A percentile compares a stretch with the other conserved stretches of the same genome.
Conservation (phyloP, 306 rosid species). For the Bauhinia variegata region DNA sequence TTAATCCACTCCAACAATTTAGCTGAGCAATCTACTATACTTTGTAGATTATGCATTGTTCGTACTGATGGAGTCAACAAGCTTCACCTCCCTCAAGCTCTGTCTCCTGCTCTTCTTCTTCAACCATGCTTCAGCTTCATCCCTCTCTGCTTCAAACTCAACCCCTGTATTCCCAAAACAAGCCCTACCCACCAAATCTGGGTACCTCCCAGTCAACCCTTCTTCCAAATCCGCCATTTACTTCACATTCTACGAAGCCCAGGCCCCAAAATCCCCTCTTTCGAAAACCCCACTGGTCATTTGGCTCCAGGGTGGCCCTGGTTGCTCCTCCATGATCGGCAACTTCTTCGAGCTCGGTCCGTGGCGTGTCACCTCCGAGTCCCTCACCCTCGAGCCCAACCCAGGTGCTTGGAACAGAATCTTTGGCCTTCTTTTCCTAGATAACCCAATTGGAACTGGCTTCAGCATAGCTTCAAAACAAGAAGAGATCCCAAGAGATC, state of each 20-base stretch:
- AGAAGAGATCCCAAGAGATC: constrained; percentile 70
- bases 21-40: too few relatives aligned
- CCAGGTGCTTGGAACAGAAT: constrained; percentile 71
- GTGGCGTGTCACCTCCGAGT: constrained; percentile 56
- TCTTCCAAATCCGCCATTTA: constrained; percentile 64
- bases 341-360: constrained; percentile 87
- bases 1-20: too few relatives aligned
- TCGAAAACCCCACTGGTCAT: constrained; percentile 75
- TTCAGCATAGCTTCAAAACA: constrained; percentile 64
- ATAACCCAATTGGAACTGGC: constrained; percentile 80
- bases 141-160: constrained; percentile 12
- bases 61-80: constrained; percentile 12
- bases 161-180: constrained; percentile 44
- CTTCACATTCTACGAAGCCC: constrained; percentile 84
- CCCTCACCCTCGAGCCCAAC: constrained; percentile 51
- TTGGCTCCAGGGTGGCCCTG: constrained; percentile 97
- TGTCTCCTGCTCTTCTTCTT: background rate
- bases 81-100: background rate
- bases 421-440: constrained; percentile 75
- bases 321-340: constrained; percentile 87
- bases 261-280: constrained; percentile 39
- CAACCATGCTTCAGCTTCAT: background rate
- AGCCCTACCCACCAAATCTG: constrained; percentile 76
- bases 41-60: too few relatives aligned
- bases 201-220: constrained; percentile 61